Conservation (phyloP, 192 early-diverging fungal genomes). For the Chytriomyces sp. region DNA sequence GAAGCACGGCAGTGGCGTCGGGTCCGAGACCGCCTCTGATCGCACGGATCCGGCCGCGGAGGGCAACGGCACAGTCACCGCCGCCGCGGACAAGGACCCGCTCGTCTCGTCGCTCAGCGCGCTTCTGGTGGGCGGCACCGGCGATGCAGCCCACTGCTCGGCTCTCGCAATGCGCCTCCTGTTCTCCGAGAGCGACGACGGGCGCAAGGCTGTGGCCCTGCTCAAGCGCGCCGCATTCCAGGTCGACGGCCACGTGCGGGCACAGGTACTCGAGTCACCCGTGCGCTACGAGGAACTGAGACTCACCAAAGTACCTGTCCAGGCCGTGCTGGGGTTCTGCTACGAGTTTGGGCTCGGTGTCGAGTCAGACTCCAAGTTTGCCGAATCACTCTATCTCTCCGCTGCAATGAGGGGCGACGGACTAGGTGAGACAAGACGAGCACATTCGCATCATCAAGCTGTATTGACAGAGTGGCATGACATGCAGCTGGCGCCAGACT, state of each 20-base stretch:
- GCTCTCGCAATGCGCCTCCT: background rate
- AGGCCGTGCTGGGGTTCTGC: constrained; percentile 77
- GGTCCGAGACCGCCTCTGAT: too few species aligned
- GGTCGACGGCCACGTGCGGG: constrained; percentile 27
- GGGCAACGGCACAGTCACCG: too few species aligned
- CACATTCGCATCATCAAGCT: background rate
- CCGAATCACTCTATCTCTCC: constrained; percentile 66
- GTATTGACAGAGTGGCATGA: background rate
- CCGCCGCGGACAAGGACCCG: too few species aligned
- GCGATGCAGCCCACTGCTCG: too few species aligned
- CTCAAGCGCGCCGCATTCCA: constrained; percentile 52
- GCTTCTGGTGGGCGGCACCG: too few species aligned
- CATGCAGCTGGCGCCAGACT: constrained; percentile 62
- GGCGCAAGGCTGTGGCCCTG: constrained; percentile 50
- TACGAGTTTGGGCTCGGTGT: constrained; percentile 85
- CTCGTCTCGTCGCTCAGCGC: too few species aligned
- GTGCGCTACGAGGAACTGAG: background rate
- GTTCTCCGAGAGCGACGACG: background rate
- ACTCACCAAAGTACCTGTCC: background rate
- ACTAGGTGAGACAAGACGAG: constrained; percentile 41
- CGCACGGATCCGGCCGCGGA: too few species aligned
- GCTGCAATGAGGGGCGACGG: constrained; percentile 67
- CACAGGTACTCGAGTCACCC: constrained; percentile 24
- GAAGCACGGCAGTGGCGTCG: too few species aligned
- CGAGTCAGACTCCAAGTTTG: constrained; percentile 57